Conservation (phyloP, 768 basidiomycete genomes). For the Tulasnella sp. region DNA sequence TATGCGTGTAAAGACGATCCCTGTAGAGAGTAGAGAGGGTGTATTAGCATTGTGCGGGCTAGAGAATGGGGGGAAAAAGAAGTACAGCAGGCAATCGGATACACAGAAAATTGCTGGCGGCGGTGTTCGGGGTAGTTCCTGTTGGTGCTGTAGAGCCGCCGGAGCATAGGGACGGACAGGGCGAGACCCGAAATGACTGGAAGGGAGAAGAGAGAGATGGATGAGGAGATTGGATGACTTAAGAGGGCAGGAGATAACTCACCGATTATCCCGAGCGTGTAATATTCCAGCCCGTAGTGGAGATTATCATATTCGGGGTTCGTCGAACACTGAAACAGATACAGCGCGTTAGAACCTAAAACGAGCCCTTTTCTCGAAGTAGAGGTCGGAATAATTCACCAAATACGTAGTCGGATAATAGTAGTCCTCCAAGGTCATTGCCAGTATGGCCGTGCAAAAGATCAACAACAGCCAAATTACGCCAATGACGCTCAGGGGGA, state of each 20-base stretch:
- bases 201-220: no score
- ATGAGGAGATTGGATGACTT: no score
- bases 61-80: neutral
- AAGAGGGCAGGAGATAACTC: neutral
- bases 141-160: no score
- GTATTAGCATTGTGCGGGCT: conserved; percentile 36
- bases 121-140: no score
- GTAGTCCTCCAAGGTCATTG: neutral
- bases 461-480: conserved; percentile 51
- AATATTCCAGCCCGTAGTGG: conserved; percentile 54
- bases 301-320: conserved; percentile 44
- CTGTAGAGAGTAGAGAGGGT: neutral
- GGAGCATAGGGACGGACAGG: no score
- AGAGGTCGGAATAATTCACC: neutral
- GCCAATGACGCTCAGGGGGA: conserved; percentile 45
- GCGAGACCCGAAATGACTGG: no score
- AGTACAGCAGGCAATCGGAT: neutral
- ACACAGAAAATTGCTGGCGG: no score
- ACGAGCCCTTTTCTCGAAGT: neutral
- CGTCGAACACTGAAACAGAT: conserved; percentile 55
- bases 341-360: no score
- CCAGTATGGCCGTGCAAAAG: conserved; percentile 37
- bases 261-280: conserved; percentile 56
- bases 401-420: conserved; percentile 2
- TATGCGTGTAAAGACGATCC: conserved; percentile 46